Evolutionary conservation across 2,329 filamentous ascomycete species (phyloP), one percentile per base, ranked within the genome.

Genomic region (Corynespora cassiicola): DNA sequence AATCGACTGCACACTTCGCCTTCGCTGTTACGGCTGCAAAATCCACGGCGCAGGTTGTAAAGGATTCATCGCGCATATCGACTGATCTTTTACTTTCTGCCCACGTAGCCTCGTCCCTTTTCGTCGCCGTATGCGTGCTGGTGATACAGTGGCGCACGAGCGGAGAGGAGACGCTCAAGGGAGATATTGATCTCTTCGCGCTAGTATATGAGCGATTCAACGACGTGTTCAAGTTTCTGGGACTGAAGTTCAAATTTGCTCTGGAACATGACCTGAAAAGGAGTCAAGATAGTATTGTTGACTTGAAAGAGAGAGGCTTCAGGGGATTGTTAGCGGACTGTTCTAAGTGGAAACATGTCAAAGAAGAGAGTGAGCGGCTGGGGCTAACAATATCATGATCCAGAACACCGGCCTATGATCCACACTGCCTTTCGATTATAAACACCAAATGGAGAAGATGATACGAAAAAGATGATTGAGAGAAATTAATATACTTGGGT

Each of bases 141-240:
- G 31, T 58, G 5, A 57, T 66, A 4, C 48, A 63, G n/a, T 63
- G 56, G 52, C 47, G 52, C 6, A 10, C 48, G 5, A 53, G 50
- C 3, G 50, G 48, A 5, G 55, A 61, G 10, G 26, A 47, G 3
- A 53, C 32, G n/a, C 24, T 58, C 3, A 57, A 52, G 36, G 42
- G 45, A 2, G 52, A 60, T 19, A 54, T 65, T 7, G 55, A 61
- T 18, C 29, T 64, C 3, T 40, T 64, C 6, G 30, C 19, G 5
- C 32, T 65, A 1, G 37, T 66, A 3, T 63, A 61, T 25, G 61
- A 65, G 8, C 54, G 58, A 2, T 52, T 63, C 35, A 34, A 53
- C 15, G 61, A 65, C 15, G 48, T 56, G 2, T 61, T 50, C 15
- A 41, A 31, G 1, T 50, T 58, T 6, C 23, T 59, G 2, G 63